Conservation (phyloP, 2,329 filamentous ascomycete genomes). For the Coleophoma crateriformis region DNA sequence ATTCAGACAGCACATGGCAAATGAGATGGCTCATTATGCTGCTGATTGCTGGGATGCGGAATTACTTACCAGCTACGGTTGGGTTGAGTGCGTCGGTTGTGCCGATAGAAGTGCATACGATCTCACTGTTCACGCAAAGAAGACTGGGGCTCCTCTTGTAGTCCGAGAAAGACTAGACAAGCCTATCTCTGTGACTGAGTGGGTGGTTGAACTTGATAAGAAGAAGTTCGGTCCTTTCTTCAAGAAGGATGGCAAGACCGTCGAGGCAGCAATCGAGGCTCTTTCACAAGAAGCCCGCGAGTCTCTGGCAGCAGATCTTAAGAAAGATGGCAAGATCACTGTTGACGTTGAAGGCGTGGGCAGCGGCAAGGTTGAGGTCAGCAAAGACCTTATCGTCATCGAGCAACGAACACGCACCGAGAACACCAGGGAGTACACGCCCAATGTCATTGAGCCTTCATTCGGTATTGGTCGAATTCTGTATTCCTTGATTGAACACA, state of each 20-base stretch:
- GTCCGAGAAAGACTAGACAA: constrained; percentile 78
- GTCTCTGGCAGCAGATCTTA: constrained; percentile 69
- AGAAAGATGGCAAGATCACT: constrained; percentile 67
- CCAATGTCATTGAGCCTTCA: constrained; percentile 94
- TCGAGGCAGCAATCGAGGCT: constrained; percentile 71
- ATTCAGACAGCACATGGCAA: constrained; percentile 95
- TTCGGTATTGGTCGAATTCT: constrained; percentile 95
- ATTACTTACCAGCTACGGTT: constrained; percentile 84
- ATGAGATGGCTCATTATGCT: constrained; percentile 90
- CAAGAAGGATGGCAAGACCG: constrained; percentile 86
- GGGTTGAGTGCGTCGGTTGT: constrained; percentile 98
- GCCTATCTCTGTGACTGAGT: constrained; percentile 79
- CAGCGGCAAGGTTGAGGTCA: constrained; percentile 72
- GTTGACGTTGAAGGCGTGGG: constrained; percentile 65
- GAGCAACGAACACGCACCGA: constrained; percentile 79
- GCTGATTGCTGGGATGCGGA: constrained; percentile 98
- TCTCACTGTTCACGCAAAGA: constrained; percentile 85
- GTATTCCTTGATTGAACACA: constrained; percentile 90
- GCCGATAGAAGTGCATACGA: constrained; percentile 95
- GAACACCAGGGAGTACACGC: constrained; percentile 84
- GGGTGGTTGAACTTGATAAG: constrained; percentile 81
- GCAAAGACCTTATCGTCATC: constrained; percentile 74
- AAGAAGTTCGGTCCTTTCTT: constrained; percentile 95
- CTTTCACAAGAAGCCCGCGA: constrained; percentile 73
- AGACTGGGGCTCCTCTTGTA: constrained; percentile 79